These are phyloP conservation scores for Hirschioporus abietinus DNA, from an alignment of 768 basidiomycete genomes.

Conservation along the genomic window DNA sequence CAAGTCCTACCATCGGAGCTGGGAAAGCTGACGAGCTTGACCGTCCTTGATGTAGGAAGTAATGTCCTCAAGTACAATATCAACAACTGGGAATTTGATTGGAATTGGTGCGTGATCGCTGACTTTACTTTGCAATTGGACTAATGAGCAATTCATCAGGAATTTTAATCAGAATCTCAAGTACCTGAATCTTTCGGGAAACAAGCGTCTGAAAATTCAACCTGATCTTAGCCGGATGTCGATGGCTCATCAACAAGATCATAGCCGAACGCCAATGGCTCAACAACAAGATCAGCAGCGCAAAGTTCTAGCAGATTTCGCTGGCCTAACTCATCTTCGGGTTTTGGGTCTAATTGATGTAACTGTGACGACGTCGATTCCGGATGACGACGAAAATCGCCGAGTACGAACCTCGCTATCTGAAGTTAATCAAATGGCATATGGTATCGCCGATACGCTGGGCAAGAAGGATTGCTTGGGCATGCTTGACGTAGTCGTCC, in stretches of 20 bases:
- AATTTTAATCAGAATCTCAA: slow-evolving; percentile 92
- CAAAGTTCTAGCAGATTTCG: slow-evolving; percentile 72
- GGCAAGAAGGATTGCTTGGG: slow-evolving; percentile 68
- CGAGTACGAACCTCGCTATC: slow-evolving; percentile 89
- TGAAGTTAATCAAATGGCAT: slow-evolving; percentile 87
- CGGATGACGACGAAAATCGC: slow-evolving; percentile 82
- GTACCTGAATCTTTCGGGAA: slow-evolving; percentile 96
- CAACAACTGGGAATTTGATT: slow-evolving; percentile 97
- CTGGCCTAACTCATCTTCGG: slow-evolving; percentile 75
- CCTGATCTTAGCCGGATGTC: slow-evolving; percentile 42
- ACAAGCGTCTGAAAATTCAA: slow-evolving; percentile 94
- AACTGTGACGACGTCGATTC: slow-evolving; percentile 57
- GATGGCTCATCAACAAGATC: slow-evolving; percentile 25
- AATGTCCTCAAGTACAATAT: slow-evolving; percentile 96
- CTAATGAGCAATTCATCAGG: slow-evolving; percentile 40
- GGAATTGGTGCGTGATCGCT: slow-evolving; percentile 78
- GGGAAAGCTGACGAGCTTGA: slow-evolving; percentile 72
- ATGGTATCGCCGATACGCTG: slow-evolving; percentile 92
- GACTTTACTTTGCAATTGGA: slow-evolving; percentile 2
- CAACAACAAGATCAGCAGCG: slow-evolving; percentile 29
- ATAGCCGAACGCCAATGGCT: slow-evolving; percentile 22
- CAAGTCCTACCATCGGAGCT: slow-evolving; percentile 91
- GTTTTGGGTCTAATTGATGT: slow-evolving; percentile 99
- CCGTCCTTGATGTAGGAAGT: slow-evolving; percentile 86
- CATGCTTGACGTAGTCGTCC: slow-evolving; percentile 90